Base-by-base conservation (phyloP, 2,329 filamentous ascomycete genomes). In the Mariannaea elegans region DNA sequence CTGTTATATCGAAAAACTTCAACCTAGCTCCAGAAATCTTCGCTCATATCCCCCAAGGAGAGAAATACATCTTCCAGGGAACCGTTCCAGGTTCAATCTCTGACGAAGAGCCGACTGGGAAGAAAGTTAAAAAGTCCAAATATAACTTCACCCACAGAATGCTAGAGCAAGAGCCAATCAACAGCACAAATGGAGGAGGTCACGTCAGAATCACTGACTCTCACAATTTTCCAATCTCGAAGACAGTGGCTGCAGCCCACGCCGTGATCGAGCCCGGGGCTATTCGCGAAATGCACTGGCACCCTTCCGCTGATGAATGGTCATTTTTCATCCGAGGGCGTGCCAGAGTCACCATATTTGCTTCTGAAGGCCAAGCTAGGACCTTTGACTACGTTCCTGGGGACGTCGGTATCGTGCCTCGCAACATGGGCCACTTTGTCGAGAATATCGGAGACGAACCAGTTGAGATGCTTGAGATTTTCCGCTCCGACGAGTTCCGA, bases 201-300 rank as follows among this genome's bases (percentile, higher is more conserved):
- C 80, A 85, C 45, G 89, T 93, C 1, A 87, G 90, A 66, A 91
- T 94, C 72, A 83, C 90, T 6, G 91, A 94, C 73, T 90, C 89
- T n/a, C 83, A 80, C 27, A 92, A 90, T 75, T 94, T 94, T 72
- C 86, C 87, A 27, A 84, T 93, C 61, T 91, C 90, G 44, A 88
- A 86, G 74, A 90, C 88, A 0, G 84, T 93, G 18, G 89, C 90
- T 0, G 90, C 90, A 1, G 91, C 90, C 1, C 84, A 93, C 68
- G 84, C 91, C 16, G 84, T 84, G 34, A 90, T 94, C 61, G 80
- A 90, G 64, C 90, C 90, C 0, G 89, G 89, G 13, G 89, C 88
- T 0, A 80, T 93, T 72, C 84, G 90, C 9, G 90, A 93, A 77
- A 92, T 94, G 82, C 91, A 94, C 78, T 94, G 91, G 91, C 91